phyloP scores from a whole-genome alignment of 208 protist genomes.

The Leishmania major region DNA sequence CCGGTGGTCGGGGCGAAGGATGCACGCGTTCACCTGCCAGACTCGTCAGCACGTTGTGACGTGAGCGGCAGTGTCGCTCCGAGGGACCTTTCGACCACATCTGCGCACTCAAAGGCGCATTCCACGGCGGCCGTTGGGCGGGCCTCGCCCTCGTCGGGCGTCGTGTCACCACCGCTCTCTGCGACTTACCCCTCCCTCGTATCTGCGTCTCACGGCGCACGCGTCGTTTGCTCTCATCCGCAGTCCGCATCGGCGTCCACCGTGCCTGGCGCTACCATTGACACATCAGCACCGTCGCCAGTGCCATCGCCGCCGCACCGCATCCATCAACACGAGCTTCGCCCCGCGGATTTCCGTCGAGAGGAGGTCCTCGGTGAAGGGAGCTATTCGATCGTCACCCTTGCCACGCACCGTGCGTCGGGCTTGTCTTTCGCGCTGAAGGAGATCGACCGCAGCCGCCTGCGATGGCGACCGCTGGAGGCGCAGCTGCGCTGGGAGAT shows the following conservation, averaged over 20 bases:
- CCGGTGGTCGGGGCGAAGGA: neutral
- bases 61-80: neutral
- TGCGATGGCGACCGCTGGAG: slow-evolving; percentile 39
- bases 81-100: neutral
- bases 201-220: neutral
- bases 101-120: neutral
- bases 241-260: neutral
- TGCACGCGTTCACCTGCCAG: neutral
- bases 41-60: neutral
- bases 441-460: slow-evolving; percentile 48
- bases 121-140: neutral
- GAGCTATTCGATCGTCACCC: slow-evolving; percentile 75
- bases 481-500: slow-evolving; percentile 79
- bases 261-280: too few species aligned
- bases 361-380: slow-evolving; percentile 68
- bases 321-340: slow-evolving; percentile 61
- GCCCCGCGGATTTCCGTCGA: slow-evolving; percentile 63
- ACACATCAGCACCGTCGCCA: neutral
- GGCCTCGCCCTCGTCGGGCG: neutral
- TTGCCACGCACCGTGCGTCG: slow-evolving; percentile 66
- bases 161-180: neutral
- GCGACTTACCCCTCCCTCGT: neutral
- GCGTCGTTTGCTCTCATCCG: neutral
- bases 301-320: neutral
- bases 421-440: slow-evolving; percentile 73